Percentiles rank a stretch among this genome's conserved stretches.
Evolutionary conservation across 139 green algal genomes (phyloP).

Genomic region (Choricystis sp.): DNA sequence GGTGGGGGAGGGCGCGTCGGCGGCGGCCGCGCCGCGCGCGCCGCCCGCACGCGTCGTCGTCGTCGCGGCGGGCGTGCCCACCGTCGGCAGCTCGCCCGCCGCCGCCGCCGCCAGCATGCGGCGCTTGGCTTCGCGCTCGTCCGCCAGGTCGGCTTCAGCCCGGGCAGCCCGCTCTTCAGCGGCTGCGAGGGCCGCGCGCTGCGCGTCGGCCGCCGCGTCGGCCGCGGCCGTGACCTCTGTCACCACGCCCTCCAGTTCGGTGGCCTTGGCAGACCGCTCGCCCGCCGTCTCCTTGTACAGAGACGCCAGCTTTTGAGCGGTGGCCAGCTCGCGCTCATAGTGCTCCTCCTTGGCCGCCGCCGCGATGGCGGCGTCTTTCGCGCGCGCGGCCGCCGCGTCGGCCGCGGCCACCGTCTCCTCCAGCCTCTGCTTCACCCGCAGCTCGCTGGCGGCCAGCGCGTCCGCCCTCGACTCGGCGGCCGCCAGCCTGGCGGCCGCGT

Average conservation of each 20-base stretch:
- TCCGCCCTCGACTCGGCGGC: slow-evolving; percentile 14
- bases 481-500: slow-evolving; percentile 17
- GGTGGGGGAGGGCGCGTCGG: neutral
- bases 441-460: slow-evolving; percentile 5
- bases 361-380: slow-evolving; percentile 5
- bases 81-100: neutral
- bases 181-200: slow-evolving; percentile 1
- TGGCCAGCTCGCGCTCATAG: slow-evolving; percentile 26
- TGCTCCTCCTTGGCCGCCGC: slow-evolving; percentile 10
- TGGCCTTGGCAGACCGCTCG: slow-evolving; percentile 11
- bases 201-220: slow-evolving; percentile 4
- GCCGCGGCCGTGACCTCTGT: slow-evolving; percentile 23
- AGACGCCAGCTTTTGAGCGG: slow-evolving; percentile 22
- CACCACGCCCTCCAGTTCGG: slow-evolving; percentile 38
- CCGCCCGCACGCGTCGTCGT: neutral
- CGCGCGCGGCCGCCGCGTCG: neutral
- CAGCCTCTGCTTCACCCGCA: slow-evolving; percentile 8
- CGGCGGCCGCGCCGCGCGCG: neutral
- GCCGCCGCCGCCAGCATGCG: slow-evolving; percentile 23
- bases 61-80: neutral
- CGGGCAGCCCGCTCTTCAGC: neutral
- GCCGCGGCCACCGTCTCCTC: slow-evolving; percentile 6
- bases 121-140: slow-evolving; percentile 16
- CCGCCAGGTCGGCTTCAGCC: slow-evolving; percentile 5
- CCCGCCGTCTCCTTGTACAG: slow-evolving; percentile 26